Evolutionary conservation across 192 early-diverging fungal genomes (phyloP), one percentile per base, ranked within the genome.

Genomic region (Coemansia sp.): DNA sequence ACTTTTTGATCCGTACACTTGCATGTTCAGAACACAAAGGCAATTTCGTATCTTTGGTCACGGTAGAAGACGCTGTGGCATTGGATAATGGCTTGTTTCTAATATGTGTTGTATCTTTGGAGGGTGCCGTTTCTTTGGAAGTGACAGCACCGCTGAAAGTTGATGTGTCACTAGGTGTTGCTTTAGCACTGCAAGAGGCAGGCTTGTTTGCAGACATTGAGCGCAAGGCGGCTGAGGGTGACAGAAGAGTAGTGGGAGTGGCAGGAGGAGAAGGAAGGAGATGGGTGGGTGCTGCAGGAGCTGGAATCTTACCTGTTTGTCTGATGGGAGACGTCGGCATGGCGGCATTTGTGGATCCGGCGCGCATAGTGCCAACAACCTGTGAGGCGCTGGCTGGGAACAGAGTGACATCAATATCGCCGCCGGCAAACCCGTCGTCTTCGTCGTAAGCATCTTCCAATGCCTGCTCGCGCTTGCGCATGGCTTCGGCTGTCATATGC

Each of bases 391-490:
- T 73, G 17, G 67, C 37, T 31, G 76, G 76, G 41, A 79, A 79
- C 50, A 79, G 56, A 4, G 67, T 67, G 47, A 57, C 47, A 22
- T 79, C 76, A 14, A 79, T 60, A 27, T 70, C 76, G 23, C 17
- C 58, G 56, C 64, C 68, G 6, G 71, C 37, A 25, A 41, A 64
- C 45, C 76, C 76, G 45, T 79, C 76, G 57, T 74, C 71, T 1
- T 70, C 62, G 64, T 79, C 77, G 59, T 79, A 79, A 19, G 54
- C 77, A 50, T 70, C 54, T 22, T 79, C 77, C 14, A 73, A 64
- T 19, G 56, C 57, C 50, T 70, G 77, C 63, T 79, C 76, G 16
- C 75, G 65, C 49, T 61, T 55, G 14, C 70, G 61, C 52, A 62
- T 59, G 9, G 69, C 58, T 3, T 72, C 75, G 3, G 70, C 37